A percentile compares a stretch with the other conserved stretches of the same genome.
These are phyloP conservation scores for Lactarius akahatsu DNA, from an alignment of 768 basidiomycete species.

Conservation along the genomic window DNA sequence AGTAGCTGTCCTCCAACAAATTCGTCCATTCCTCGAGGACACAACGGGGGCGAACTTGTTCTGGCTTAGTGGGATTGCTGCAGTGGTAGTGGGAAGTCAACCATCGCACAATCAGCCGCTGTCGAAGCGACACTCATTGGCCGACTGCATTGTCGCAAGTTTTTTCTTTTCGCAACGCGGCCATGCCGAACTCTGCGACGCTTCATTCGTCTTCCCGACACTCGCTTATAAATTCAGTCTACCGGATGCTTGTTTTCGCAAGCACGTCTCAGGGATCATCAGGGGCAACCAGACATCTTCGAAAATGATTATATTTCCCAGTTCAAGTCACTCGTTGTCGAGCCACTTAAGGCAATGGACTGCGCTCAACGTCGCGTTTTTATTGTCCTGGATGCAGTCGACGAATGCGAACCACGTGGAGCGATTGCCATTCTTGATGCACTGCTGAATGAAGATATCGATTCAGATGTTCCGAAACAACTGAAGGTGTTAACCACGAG, in stretches of 20 bases:
- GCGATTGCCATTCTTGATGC: not conserved
- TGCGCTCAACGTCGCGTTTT: not conserved
- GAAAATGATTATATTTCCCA: not conserved
- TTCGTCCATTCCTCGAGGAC: not conserved
- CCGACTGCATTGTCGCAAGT: not conserved
- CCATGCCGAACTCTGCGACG: not conserved
- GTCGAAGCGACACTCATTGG: not conserved
- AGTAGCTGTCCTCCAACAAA: not conserved
- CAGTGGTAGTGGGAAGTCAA: not conserved
- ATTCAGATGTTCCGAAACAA: not conserved
- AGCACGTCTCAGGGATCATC: not conserved
- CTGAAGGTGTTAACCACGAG: not conserved
- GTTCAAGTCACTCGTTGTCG: not conserved
- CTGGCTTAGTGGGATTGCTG: not conserved
- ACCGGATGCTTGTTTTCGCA: not conserved
- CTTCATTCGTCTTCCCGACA: not conserved
- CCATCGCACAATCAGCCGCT: not conserved
- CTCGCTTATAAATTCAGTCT: not conserved
- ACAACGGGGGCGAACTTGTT: not conserved
- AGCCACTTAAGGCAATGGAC: not conserved
- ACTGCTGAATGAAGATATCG: not conserved
- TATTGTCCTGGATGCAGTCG: not conserved
- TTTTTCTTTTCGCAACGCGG: not conserved
- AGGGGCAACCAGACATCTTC: not conserved
- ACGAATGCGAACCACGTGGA: not conserved